Conservation (phyloP, 768 basidiomycete genomes). For the Hortiboletus campestris region DNA sequence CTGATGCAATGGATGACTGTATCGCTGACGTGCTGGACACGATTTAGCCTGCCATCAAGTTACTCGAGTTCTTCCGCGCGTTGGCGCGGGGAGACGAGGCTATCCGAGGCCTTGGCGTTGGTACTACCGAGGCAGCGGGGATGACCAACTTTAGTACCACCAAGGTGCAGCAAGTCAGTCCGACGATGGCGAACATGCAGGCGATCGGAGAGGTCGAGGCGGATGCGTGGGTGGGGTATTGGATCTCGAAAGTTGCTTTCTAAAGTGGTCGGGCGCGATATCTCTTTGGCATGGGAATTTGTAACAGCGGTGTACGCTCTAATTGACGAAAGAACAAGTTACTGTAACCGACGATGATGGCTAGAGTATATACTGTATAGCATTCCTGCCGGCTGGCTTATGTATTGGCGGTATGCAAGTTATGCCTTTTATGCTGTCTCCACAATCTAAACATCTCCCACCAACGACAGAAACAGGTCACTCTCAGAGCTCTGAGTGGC, state of each 20-base stretch:
- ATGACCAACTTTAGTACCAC: constrained; percentile 19
- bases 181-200: constrained; percentile 25
- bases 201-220: constrained; percentile 24
- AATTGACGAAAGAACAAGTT: no score
- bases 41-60: constrained; percentile 34
- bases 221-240: constrained; percentile 25
- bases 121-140: constrained; percentile 18
- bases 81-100: constrained; percentile 20
- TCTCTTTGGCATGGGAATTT: no score
- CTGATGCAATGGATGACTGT: no score
- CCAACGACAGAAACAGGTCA: no score
- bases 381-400: no score
- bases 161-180: constrained; percentile 14
- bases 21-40: background rate
- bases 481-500: no score
- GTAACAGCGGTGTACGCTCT: no score
- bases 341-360: no score
- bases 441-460: no score
- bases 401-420: no score
- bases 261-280: background rate
- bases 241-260: constrained; percentile 21
- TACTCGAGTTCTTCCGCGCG: constrained; percentile 34
- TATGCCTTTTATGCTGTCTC: no score
- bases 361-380: no score
- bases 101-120: background rate